phyloP scores from a whole-genome alignment of 495 filamentous ascomycete species.

The Penicillium riverlandense region DNA sequence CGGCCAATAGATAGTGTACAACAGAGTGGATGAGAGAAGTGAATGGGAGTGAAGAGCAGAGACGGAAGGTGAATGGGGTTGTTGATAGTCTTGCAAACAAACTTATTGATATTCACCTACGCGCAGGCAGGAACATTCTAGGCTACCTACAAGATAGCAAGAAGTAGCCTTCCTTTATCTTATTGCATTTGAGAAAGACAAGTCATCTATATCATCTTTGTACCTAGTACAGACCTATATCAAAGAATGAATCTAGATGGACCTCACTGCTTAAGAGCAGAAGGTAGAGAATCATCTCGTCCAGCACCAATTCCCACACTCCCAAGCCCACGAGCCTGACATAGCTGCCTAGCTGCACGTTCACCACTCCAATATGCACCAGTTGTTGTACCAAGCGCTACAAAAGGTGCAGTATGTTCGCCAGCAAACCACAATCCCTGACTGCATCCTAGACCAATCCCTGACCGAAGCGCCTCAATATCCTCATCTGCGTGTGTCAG shows the following conservation, averaged over 20 bases:
- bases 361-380: slow-evolving; percentile 94
- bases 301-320: slow-evolving; percentile 15
- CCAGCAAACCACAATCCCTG: slow-evolving; percentile 85
- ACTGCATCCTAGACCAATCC: slow-evolving; percentile 51
- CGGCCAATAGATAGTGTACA: too few relatives aligned
- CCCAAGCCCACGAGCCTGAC: slow-evolving; percentile 25
- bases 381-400: slow-evolving; percentile 77
- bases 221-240: too few relatives aligned
- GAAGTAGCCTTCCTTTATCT: too few relatives aligned
- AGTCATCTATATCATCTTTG: neutral
- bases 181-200: neutral
- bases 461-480: slow-evolving; percentile 58
- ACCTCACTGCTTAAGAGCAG: slow-evolving; percentile 2
- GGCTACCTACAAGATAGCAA: too few relatives aligned
- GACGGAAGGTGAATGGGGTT: too few relatives aligned
- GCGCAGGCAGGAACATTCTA: too few relatives aligned
- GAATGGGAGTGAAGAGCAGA: too few relatives aligned
- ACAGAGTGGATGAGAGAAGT: too few relatives aligned
- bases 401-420: slow-evolving; percentile 89
- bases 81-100: too few relatives aligned
- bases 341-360: slow-evolving; percentile 60
- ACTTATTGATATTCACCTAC: too few relatives aligned
- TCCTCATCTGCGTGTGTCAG: slow-evolving; percentile 60
- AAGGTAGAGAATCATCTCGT: slow-evolving; percentile 34
- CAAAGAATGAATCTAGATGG: too few relatives aligned